phyloP scores from a whole-genome alignment of 2,329 filamentous ascomycete species.

The Ophiobolus disseminans region DNA sequence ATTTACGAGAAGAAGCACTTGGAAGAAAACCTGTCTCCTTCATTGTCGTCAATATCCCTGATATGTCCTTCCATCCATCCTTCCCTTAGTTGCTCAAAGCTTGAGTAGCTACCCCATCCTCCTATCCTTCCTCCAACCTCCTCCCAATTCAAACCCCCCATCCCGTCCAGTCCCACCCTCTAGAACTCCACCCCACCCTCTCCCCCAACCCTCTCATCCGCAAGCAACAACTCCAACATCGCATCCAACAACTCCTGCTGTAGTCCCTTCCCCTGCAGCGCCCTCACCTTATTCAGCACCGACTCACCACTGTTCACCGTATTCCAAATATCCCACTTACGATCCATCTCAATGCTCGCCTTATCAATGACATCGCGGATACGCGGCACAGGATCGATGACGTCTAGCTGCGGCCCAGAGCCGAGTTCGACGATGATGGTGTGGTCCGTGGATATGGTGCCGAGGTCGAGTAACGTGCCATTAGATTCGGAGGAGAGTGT shows the following conservation, averaged over 20 bases:
- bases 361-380: constrained; percentile 41
- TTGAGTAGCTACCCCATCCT: no score
- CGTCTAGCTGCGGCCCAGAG: constrained; percentile 40
- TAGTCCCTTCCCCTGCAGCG: constrained; percentile 36
- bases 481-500: constrained; percentile 24
- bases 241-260: constrained; percentile 40
- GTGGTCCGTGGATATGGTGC: constrained; percentile 28
- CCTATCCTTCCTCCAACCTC: neutral
- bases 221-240: constrained; percentile 43
- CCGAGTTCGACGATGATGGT: constrained; percentile 38
- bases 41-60: no score
- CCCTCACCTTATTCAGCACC: constrained; percentile 37
- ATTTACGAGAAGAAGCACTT: neutral
- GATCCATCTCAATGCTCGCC: constrained; percentile 38
- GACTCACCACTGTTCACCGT: constrained; percentile 37
- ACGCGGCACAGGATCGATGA: constrained; percentile 39
- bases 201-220: constrained; percentile 41
- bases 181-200: constrained; percentile 7
- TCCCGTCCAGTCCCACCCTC: neutral
- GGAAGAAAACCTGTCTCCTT: no score
- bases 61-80: no score
- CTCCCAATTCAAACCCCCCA: neutral
- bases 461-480: constrained; percentile 37
- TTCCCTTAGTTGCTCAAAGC: no score
- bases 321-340: constrained; percentile 44